These are phyloP conservation scores for Penicillium lagena DNA, from an alignment of 495 filamentous ascomycete species.

Conservation along the genomic window DNA sequence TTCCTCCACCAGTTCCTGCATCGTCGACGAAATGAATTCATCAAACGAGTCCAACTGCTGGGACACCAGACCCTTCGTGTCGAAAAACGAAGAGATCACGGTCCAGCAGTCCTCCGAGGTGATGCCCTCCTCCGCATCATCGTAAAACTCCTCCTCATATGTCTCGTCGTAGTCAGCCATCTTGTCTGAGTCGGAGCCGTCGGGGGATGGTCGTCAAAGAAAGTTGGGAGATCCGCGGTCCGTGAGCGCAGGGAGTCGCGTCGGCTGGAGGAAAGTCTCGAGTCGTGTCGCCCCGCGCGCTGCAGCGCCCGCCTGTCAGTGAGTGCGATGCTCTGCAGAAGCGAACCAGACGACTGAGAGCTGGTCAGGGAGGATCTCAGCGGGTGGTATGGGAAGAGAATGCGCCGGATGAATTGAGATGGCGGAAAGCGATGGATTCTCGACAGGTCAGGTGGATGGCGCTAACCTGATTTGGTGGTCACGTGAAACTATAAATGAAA, in stretches of 20 bases:
- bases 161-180: conserved; percentile 51
- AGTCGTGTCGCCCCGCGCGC: conserved; percentile 18
- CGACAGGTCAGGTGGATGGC: no score
- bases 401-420: no score
- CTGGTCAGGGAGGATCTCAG: no score
- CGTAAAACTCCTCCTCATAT: conserved; percentile 48
- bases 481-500: no score
- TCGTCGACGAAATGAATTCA: conserved; percentile 86
- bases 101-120: conserved; percentile 94
- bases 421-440: no score
- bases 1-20: conserved; percentile 87
- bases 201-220: not conserved
- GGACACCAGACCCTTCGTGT: conserved; percentile 88
- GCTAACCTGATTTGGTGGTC: no score
- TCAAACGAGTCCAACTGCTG: conserved; percentile 98
- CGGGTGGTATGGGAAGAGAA: no score
- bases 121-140: conserved; percentile 63
- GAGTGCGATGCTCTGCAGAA: not conserved
- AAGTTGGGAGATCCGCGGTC: not conserved
- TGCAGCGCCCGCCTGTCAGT: conserved; percentile 16
- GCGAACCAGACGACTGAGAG: no score
- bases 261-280: conserved; percentile 8
- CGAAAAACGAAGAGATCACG: conserved; percentile 95
- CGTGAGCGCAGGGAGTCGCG: conserved; percentile 28
- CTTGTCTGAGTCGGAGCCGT: conserved; percentile 6